phyloP scores from a whole-genome alignment of 768 basidiomycete genomes.

The Tylopilus subfusipes region DNA sequence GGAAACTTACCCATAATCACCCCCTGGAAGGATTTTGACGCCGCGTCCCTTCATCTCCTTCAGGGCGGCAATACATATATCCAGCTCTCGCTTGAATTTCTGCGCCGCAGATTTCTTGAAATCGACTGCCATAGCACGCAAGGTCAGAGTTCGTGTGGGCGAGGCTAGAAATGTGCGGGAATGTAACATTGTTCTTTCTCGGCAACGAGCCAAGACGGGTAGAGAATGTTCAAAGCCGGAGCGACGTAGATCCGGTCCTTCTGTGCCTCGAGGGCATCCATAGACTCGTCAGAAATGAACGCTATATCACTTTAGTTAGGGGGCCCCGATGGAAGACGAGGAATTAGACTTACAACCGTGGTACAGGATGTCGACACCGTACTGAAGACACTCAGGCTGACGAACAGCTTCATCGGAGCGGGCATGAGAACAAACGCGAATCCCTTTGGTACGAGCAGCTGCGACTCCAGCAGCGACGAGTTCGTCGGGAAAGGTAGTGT shows the following conservation, averaged over 20 bases:
- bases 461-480: slow-evolving; percentile 34
- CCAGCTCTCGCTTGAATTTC: slow-evolving; percentile 32
- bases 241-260: slow-evolving; percentile 34
- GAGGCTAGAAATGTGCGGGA: background rate
- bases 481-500: slow-evolving; percentile 34
- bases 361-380: slow-evolving; percentile 34
- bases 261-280: slow-evolving; percentile 36
- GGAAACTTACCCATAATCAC: slow-evolving; percentile 33
- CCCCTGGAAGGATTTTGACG: slow-evolving; percentile 36
- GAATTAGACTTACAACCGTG: slow-evolving; percentile 26
- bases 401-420: slow-evolving; percentile 33
- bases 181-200: slow-evolving; percentile 24
- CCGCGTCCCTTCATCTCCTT: slow-evolving; percentile 37
- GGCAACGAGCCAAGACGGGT: slow-evolving; percentile 27
- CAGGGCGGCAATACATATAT: slow-evolving; percentile 31
- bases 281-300: slow-evolving; percentile 36
- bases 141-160: background rate
- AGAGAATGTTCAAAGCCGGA: slow-evolving; percentile 32
- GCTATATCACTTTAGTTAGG: slow-evolving; percentile 19
- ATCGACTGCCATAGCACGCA: slow-evolving; percentile 9
- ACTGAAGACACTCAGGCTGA: slow-evolving; percentile 36
- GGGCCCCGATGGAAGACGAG: background rate
- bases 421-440: slow-evolving; percentile 38
- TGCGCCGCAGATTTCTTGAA: slow-evolving; percentile 14
- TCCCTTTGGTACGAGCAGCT: slow-evolving; percentile 33